Percentiles rank a stretch among this genome's conserved stretches.
Evolutionary conservation across 2,329 filamentous ascomycete species (phyloP).

Genomic region (Didymella sp.): DNA sequence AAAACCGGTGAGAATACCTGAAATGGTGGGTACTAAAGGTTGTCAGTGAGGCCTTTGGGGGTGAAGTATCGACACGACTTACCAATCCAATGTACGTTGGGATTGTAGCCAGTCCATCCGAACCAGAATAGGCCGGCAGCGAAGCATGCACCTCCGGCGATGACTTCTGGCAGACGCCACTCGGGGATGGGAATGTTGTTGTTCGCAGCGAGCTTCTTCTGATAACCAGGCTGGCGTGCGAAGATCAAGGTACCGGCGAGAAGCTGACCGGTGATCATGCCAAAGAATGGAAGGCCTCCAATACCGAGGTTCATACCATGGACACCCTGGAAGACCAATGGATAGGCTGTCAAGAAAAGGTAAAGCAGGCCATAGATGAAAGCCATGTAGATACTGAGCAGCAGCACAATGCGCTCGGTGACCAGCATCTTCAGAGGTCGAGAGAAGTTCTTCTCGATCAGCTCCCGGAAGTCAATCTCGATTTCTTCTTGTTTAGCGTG

Average conservation of each 20-base stretch:
- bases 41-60: not conserved
- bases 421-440: conserved; percentile 58
- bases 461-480: conserved; percentile 58
- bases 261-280: conserved; percentile 78
- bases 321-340: conserved; percentile 76
- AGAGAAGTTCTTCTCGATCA: conserved; percentile 62
- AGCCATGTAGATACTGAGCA: conserved; percentile 44
- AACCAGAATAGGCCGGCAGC: conserved; percentile 49
- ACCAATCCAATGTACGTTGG: conserved; percentile 52
- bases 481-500: conserved; percentile 64
- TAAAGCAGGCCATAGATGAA: conserved; percentile 73
- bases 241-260: conserved; percentile 71
- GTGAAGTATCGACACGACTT: not conserved
- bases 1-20: conserved; percentile 63
- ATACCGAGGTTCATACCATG: conserved; percentile 75
- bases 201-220: conserved; percentile 57
- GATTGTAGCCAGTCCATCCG: conserved; percentile 54
- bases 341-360: conserved; percentile 84
- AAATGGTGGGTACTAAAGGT: conserved; percentile 45
- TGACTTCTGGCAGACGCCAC: conserved; percentile 64
- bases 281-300: conserved; percentile 82
- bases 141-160: conserved; percentile 59
- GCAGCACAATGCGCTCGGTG: conserved; percentile 57
- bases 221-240: conserved; percentile 71
- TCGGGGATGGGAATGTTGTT: conserved; percentile 61